Percentiles rank a stretch among this genome's conserved stretches.
phyloP scores from a whole-genome alignment of 176 grass and related monocot species.

The Zoysia japonica region DNA sequence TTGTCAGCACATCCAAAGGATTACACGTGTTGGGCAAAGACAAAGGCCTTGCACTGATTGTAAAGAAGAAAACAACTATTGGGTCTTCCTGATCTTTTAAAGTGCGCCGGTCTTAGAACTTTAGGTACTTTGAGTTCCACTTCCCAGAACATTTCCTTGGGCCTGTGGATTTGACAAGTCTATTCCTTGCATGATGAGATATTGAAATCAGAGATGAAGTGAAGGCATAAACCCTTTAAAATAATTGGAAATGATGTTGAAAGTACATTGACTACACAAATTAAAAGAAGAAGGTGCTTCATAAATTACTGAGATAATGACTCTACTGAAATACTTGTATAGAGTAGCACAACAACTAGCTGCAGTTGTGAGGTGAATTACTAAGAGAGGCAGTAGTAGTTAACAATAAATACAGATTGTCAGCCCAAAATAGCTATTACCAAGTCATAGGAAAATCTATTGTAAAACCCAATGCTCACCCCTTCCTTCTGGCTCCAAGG shows the following conservation, averaged over 20 bases:
- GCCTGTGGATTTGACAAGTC: constrained; percentile 73
- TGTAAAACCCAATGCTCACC: constrained; percentile 53
- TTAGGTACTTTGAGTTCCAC: constrained; percentile 34
- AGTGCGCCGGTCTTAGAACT: too few relatives aligned
- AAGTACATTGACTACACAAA: too few relatives aligned
- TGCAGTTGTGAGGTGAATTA: background rate
- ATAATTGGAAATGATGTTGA: too few relatives aligned
- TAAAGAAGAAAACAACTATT: too few relatives aligned
- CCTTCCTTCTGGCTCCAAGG: constrained; percentile 99
- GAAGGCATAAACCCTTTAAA: background rate
- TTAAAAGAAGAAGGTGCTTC: too few relatives aligned
- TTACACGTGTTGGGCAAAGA: too few relatives aligned
- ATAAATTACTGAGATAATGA: background rate
- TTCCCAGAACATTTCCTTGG: constrained; percentile 61
- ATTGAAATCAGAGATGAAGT: background rate
- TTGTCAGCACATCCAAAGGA: too few relatives aligned
- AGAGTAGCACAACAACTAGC: background rate
- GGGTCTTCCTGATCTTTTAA: too few relatives aligned
- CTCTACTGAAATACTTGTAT: background rate
- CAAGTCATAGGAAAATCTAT: constrained; percentile 31
- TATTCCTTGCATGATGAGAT: constrained; percentile 47
- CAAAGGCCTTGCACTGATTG: too few relatives aligned
- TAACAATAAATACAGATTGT: constrained; percentile 13
- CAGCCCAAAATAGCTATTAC: background rate
- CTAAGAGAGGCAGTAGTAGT: background rate